Evolutionary conservation across 805 yeast species (phyloP).

Genomic region (Nakazawaea molendinolei): DNA sequence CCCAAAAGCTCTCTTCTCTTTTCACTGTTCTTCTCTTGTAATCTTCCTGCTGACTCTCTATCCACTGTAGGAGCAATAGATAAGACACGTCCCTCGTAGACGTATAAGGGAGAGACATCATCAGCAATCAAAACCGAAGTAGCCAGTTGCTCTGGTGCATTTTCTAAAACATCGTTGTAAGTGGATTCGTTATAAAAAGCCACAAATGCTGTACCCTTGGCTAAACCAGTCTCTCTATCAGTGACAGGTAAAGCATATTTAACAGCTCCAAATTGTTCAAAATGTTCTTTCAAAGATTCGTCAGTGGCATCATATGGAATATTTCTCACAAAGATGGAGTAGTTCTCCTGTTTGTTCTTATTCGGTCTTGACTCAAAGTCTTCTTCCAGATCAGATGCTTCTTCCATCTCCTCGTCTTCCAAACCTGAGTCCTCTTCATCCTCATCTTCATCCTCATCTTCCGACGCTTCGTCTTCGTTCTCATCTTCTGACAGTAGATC

Average conservation of each 20-base stretch:
- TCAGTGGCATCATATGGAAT: constrained; percentile 91
- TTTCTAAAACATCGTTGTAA: constrained; percentile 58
- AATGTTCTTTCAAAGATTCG: constrained; percentile 73
- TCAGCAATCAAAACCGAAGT: constrained; percentile 77
- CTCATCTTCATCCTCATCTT: constrained; percentile 26
- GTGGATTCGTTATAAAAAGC: constrained; percentile 64
- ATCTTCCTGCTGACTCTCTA: constrained; percentile 68
- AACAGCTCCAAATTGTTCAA: constrained; percentile 76
- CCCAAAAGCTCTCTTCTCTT: constrained; percentile 75
- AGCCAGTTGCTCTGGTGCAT: constrained; percentile 67
- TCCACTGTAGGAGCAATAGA: constrained; percentile 82
- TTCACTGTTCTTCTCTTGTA: constrained; percentile 66
- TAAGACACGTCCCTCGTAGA: constrained; percentile 86
- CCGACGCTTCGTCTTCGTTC: constrained; percentile 28
- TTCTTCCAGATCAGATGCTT: constrained; percentile 24
- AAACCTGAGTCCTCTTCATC: constrained; percentile 29
- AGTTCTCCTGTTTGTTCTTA: constrained; percentile 59
- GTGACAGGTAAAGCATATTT: constrained; percentile 90
- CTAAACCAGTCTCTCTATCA: constrained; percentile 78
- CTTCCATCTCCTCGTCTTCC: constrained; percentile 25
- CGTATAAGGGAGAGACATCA: constrained; percentile 84
- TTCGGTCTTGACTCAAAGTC: constrained; percentile 27
- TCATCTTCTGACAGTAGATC: constrained; percentile 31
- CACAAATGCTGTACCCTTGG: constrained; percentile 93
- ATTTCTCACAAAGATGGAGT: constrained; percentile 80